Evolutionary conservation across 768 basidiomycete species (phyloP), one percentile per base, ranked within the genome.

Genomic region (Tricholoma sp.): DNA sequence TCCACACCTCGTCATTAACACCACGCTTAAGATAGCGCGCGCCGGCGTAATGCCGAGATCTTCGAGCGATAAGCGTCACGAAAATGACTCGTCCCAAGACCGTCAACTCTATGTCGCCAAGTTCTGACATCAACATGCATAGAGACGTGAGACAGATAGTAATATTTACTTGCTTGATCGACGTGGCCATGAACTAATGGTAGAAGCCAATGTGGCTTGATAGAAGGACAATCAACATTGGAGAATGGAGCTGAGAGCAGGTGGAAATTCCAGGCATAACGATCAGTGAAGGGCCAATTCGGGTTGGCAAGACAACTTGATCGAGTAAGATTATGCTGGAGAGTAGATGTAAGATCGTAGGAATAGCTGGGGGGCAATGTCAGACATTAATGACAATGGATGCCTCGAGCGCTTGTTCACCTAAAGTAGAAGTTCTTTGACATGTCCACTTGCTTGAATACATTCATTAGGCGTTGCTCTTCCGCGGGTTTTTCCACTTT

Each of bases 361-460:
- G 95, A 93, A 68, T 98, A 94, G 62, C 94, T 96, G 61, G 12
- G 32, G n/a, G 4, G 43, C 3, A 2, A 12, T 19, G 55, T 59
- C 45, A 64, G 52, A 39, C 18, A 11, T 3, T 19, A 27, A 31
- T 41, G 7, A 55, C 16, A 45, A 56, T 3, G 27, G 19, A 4
- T 37, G 32, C 18, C 34, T 3, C 37, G 11, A 34, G 31, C 5
- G 32, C 54, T 34, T 27, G 57, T 68, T 34, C 61, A 92, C 92
- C 91, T 94, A 73, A 98, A 98, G 74, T 98, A 99, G 69, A 98
- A 98, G 74, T 98, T 98, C 74, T 98, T 98, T n/a, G 89, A 88
- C 81, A 98, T 84, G 66, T 99, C 96, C 1, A 98, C 94, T 70
- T 95, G 92, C 68, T 94, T 94, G 77, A 98, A 99, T 8, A 91